These are phyloP conservation scores for Penicillium sp. DNA, from an alignment of 2,329 filamentous ascomycete genomes.

Conservation along the genomic window DNA sequence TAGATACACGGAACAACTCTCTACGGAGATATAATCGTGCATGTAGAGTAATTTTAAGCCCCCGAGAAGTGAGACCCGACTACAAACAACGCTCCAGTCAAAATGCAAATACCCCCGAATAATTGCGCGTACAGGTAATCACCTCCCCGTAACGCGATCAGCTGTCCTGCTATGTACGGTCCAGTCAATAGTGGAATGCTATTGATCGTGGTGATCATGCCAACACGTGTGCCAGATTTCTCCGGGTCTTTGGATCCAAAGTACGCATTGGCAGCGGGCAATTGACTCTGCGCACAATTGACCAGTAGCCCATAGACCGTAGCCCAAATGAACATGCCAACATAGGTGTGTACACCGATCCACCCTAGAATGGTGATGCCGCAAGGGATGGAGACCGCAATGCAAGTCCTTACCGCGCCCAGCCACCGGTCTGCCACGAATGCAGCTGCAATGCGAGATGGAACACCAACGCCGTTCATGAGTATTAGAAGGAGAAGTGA, in stretches of 20 bases:
- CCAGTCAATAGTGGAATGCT: conserved; percentile 48
- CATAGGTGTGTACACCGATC: conserved; percentile 8
- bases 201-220: conserved; percentile 50
- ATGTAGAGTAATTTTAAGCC: neutral
- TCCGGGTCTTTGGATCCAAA: conserved; percentile 48
- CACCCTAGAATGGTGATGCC: conserved; percentile 8
- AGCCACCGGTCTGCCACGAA: conserved; percentile 11
- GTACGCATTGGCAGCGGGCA: conserved; percentile 41
- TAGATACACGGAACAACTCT: neutral
- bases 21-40: neutral
- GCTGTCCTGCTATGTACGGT: conserved; percentile 48
- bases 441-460: conserved; percentile 8
- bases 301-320: conserved; percentile 48
- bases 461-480: conserved; percentile 10
- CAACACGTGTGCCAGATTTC: conserved; percentile 49
- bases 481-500: conserved; percentile 8
- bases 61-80: conserved; percentile 9
- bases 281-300: conserved; percentile 49
- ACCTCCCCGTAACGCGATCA: conserved; percentile 44
- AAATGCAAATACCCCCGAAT: conserved; percentile 38
- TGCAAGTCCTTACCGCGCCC: conserved; percentile 11
- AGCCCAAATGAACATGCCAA: conserved; percentile 44
- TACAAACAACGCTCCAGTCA: conserved; percentile 12
- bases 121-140: conserved; percentile 48
- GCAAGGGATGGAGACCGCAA: conserved; percentile 13